Base-by-base conservation (phyloP, 768 basidiomycete genomes). In the Dioszegia hungarica region DNA sequence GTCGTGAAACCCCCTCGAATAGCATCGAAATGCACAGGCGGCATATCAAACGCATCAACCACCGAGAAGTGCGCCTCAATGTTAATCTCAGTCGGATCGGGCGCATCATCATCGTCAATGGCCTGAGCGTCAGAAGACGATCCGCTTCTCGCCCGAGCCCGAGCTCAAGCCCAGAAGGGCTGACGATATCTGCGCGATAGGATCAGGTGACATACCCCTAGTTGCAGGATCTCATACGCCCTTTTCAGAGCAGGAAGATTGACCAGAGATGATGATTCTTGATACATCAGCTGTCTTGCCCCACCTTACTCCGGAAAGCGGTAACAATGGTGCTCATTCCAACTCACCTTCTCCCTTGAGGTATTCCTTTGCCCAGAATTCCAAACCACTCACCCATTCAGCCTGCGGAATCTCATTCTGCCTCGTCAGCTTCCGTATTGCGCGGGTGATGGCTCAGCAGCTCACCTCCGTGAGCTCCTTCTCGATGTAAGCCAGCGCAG, bases 11-110 rank as follows among this genome's bases (percentile, higher is more conserved):
- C 86, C 43, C 87, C 87, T 56, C 88, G 79, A 67, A 93, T 89
- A 28, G 81, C 78, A 15, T 92, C 90, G 85, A 90, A 99, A 66
- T 86, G 82, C 86, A 92, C 92, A 12, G 85, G 78, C 0, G 95
- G 95, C 92, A 98, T 97, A 49, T 94, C 91, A 67, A 91, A 94
- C 10, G 94, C 86, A 73, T 94, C 85, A 28, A 98, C 79, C 62
- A 97, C 79, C 66, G 85, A 84, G 27, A 98, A 77, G 72, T 95
- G 69, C 1, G 67, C 56, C 55, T 75, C 74, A 29, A 75, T 60
- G 40, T 73, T 73, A 59, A 73, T 60, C 48, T 75, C 71, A 3
- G 62, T 56, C 15, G 72, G 72, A 45, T 75, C 73, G 14, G 66
- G 61, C n/a, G 55, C 55, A 14, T 67, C 58, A 6, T 57, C 37